A percentile compares a stretch with the other conserved stretches of the same genome.
Conservation (phyloP, 495 filamentous ascomycete genomes). For the Aspergillus sclerotioniger region DNA sequence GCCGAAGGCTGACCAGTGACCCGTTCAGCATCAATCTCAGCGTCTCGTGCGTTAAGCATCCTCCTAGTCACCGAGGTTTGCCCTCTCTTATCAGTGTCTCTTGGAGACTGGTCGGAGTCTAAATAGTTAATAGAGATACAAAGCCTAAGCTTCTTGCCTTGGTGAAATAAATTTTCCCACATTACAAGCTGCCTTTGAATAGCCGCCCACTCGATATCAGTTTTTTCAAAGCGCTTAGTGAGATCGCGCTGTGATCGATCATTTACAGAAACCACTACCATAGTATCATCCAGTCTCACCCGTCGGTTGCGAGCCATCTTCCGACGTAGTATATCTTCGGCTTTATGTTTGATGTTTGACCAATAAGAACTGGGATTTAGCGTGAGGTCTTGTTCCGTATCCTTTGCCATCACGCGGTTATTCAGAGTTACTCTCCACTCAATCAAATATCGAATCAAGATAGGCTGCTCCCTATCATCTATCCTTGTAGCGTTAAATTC, state of each 20-base stretch:
- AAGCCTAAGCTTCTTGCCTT: slow-evolving; percentile 23
- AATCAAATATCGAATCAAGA: slow-evolving; percentile 18
- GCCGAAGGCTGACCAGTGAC: slow-evolving; percentile 19
- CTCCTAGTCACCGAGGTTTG: slow-evolving; percentile 16
- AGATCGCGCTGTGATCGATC: too few relatives aligned
- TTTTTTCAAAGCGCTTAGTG: too few relatives aligned
- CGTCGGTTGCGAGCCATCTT: slow-evolving; percentile 14
- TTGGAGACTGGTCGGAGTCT: slow-evolving; percentile 8
- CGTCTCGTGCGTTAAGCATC: slow-evolving; percentile 25
- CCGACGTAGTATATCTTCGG: slow-evolving; percentile 13
- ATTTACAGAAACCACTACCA: slow-evolving; percentile 5
- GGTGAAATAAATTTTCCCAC: slow-evolving; percentile 20
- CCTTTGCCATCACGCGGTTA: slow-evolving; percentile 23
- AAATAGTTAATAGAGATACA: slow-evolving; percentile 23
- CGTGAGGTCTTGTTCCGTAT: slow-evolving; percentile 30
- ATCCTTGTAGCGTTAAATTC: slow-evolving; percentile 10
- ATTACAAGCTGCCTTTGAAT: slow-evolving; percentile 21
- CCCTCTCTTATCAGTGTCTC: slow-evolving; percentile 23
- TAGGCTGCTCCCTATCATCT: slow-evolving; percentile 4
- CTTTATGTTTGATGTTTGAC: slow-evolving; percentile 10
- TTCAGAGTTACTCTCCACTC: slow-evolving; percentile 32
- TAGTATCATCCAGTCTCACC: slow-evolving; percentile 23
- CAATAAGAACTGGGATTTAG: slow-evolving; percentile 8
- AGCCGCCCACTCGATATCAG: slow-evolving; percentile 20
- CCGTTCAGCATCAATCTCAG: slow-evolving; percentile 24